Conservation (phyloP, 1,284 basidiomycete species). For the Chalciporus piperatoides region DNA sequence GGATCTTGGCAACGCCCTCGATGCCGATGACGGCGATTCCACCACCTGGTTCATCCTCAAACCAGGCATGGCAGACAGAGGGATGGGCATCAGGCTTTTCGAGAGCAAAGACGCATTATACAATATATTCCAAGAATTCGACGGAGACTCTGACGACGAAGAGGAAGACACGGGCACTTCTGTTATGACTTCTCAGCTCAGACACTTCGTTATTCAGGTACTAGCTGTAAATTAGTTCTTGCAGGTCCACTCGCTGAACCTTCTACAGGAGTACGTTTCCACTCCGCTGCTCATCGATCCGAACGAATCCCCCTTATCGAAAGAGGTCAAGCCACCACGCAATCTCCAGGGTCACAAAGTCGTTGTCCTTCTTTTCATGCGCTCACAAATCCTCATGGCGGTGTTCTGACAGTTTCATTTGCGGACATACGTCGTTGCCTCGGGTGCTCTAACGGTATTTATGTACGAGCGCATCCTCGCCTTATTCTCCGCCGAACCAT, state of each 20-base stretch:
- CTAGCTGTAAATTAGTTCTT: slow-evolving; percentile 2
- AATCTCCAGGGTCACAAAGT: slow-evolving; percentile 65
- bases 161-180: slow-evolving; percentile 44
- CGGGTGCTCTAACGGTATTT: slow-evolving; percentile 74
- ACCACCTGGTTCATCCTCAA: slow-evolving; percentile 90
- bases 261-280: slow-evolving; percentile 73
- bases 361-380: slow-evolving; percentile 21
- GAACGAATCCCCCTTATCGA: slow-evolving; percentile 37
- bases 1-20: slow-evolving; percentile 72
- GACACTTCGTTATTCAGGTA: slow-evolving; percentile 97
- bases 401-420: slow-evolving; percentile 76
- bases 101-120: slow-evolving; percentile 72
- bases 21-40: slow-evolving; percentile 31
- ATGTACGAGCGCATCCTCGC: slow-evolving; percentile 84
- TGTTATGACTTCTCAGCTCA: slow-evolving; percentile 82
- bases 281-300: slow-evolving; percentile 79
- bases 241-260: slow-evolving; percentile 8
- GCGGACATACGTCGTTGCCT: slow-evolving; percentile 88
- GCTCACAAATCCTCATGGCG: slow-evolving; percentile 11
- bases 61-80: slow-evolving; percentile 96
- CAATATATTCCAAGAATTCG: slow-evolving; percentile 84
- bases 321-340: slow-evolving; percentile 17
- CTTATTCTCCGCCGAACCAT: slow-evolving; percentile 76
- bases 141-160: slow-evolving; percentile 48
- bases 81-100: slow-evolving; percentile 93